Evolutionary conservation across 202 grass and related monocot genomes (phyloP).

Genomic region (Cymbopogon flexuosus): DNA sequence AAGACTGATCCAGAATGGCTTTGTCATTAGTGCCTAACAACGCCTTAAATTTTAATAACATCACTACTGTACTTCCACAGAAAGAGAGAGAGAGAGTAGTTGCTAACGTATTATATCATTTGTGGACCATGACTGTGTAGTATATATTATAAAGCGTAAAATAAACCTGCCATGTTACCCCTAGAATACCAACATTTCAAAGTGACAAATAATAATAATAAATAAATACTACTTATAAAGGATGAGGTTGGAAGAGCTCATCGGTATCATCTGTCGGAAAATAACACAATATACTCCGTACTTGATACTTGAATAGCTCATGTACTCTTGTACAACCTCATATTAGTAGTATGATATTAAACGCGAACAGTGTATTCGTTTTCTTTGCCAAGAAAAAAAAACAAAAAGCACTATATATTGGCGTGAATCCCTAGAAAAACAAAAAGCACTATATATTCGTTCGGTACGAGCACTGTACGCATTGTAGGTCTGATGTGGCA

Average conservation of each 20-base stretch:
- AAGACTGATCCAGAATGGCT: slow-evolving; percentile 31
- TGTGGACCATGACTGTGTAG: not conserved
- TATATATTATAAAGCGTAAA: not conserved
- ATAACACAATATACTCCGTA: not conserved
- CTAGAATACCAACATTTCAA: slow-evolving; percentile 21
- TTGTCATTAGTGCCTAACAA: slow-evolving; percentile 27
- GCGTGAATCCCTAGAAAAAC: no score
- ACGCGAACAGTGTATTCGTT: no score
- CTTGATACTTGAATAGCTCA: not conserved
- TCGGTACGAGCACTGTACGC: no score
- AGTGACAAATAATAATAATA: not conserved
- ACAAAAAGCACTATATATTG: no score
- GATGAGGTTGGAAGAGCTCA: not conserved
- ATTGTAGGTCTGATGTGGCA: slow-evolving; percentile 21
- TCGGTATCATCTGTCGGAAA: not conserved
- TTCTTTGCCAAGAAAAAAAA: no score
- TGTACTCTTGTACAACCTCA: no score
- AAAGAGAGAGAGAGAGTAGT: not conserved
- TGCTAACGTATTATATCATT: slow-evolving; percentile 1
- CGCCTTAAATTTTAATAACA: slow-evolving; percentile 17
- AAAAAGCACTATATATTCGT: no score
- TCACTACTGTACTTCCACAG: not conserved
- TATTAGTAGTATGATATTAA: no score
- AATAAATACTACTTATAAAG: not conserved
- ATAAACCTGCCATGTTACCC: slow-evolving; percentile 13